Evolutionary conservation across 352 stramenopile species (phyloP).

Genomic region (Phytophthora sansomeana): DNA sequence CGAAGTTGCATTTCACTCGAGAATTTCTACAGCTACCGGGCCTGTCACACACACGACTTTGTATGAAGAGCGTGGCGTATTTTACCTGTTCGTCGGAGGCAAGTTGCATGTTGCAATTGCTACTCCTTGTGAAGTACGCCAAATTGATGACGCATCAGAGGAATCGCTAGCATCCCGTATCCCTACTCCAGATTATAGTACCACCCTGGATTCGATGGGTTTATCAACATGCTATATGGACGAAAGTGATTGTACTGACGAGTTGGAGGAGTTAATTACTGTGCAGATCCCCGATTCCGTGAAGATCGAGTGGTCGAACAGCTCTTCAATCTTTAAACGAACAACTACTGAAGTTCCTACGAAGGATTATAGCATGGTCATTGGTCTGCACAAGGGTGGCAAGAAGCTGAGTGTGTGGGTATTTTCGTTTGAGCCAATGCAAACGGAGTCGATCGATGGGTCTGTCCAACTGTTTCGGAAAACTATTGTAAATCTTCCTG

Average conservation of each 20-base stretch:
- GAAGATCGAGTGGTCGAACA: conserved; percentile 64
- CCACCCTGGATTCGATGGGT: conserved; percentile 6
- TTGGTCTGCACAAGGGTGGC: conserved; percentile 53
- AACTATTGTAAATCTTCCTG: conserved; percentile 40
- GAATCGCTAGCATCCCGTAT: conserved; percentile 3
- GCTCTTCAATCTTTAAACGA: conserved; percentile 40
- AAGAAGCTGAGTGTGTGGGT: conserved; percentile 63
- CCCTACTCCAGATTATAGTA: conserved; percentile 1
- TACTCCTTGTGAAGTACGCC: background rate
- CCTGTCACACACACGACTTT: conserved; percentile 45
- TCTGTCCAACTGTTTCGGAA: conserved; percentile 58
- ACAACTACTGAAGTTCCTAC: conserved; percentile 30
- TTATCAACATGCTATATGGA: conserved; percentile 41
- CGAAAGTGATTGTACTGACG: conserved; percentile 28
- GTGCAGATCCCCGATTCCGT: conserved; percentile 55
- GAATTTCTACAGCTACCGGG: conserved; percentile 33
- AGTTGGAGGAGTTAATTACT: conserved; percentile 42
- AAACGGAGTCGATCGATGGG: conserved; percentile 6
- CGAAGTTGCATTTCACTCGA: conserved; percentile 37
- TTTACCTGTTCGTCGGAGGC: conserved; percentile 47
- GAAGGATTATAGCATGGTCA: conserved; percentile 71
- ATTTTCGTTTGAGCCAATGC: conserved; percentile 50
- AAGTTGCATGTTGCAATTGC: conserved; percentile 47
- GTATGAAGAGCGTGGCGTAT: conserved; percentile 45
- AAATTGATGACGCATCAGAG: conserved; percentile 8